Evolutionary conservation across 2,329 filamentous ascomycete genomes (phyloP).

Genomic region (Sporothrix phasma): DNA sequence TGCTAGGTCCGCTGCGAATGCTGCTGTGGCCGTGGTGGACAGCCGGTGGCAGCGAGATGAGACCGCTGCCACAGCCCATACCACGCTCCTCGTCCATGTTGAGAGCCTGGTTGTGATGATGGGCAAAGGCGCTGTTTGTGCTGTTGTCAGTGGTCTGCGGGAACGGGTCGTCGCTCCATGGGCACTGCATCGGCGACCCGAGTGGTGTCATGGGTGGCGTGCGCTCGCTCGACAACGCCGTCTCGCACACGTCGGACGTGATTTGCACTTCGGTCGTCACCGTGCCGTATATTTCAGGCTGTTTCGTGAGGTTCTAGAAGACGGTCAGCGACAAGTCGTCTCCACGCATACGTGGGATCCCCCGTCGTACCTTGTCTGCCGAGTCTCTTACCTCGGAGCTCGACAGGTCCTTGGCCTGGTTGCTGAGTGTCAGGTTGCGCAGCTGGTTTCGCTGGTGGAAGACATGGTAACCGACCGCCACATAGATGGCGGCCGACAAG

Average conservation of each 20-base stretch:
- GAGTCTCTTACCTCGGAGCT: slow-evolving; percentile 23
- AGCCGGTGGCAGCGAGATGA: background rate
- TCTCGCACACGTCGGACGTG: slow-evolving; percentile 25
- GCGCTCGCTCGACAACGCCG: slow-evolving; percentile 2
- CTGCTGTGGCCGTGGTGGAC: background rate
- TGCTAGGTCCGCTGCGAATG: slow-evolving; percentile 5
- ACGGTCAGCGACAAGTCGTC: too few species aligned
- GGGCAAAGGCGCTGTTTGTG: background rate
- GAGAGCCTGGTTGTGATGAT: background rate
- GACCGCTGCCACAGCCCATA: background rate
- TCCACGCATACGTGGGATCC: too few species aligned
- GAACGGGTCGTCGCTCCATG: slow-evolving; percentile 16
- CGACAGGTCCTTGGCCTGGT: slow-evolving; percentile 28
- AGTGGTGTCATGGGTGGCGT: slow-evolving; percentile 12
- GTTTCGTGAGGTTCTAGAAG: slow-evolving; percentile 20
- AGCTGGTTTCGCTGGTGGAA: slow-evolving; percentile 48
- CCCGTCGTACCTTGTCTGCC: slow-evolving; percentile 27
- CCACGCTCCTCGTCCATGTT: slow-evolving; percentile 2
- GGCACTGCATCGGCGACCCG: slow-evolving; percentile 11
- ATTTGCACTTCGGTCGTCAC: slow-evolving; percentile 45
- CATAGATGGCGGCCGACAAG: slow-evolving; percentile 44
- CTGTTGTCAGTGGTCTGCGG: slow-evolving; percentile 12
- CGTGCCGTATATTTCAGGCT: slow-evolving; percentile 36
- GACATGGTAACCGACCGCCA: slow-evolving; percentile 49
- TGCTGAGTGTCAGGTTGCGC: slow-evolving; percentile 43